phyloP scores from a whole-genome alignment of 495 filamentous ascomycete genomes.

The Penicillium dipodomyicola region DNA sequence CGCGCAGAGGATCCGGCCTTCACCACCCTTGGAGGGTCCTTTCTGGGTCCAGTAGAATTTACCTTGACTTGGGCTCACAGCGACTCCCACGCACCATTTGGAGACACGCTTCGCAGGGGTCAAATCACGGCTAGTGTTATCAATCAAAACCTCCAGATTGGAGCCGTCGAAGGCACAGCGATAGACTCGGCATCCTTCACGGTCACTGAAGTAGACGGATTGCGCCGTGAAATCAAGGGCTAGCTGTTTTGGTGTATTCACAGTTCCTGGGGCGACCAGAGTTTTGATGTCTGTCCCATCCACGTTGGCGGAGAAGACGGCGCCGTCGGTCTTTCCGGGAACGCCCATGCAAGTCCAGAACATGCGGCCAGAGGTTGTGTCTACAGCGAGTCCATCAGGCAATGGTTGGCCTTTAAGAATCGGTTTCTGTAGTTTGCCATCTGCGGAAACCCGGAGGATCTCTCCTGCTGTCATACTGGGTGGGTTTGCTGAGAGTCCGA shows the following conservation, averaged over 20 bases:
- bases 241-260: slow-evolving; percentile 56
- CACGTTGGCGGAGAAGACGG: slow-evolving; percentile 39
- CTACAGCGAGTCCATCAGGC: slow-evolving; percentile 50
- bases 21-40: slow-evolving; percentile 46
- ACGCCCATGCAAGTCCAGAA: slow-evolving; percentile 55
- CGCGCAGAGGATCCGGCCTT: slow-evolving; percentile 50
- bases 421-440: slow-evolving; percentile 15
- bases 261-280: slow-evolving; percentile 32
- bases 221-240: slow-evolving; percentile 28
- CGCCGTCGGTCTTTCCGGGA: slow-evolving; percentile 40
- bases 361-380: slow-evolving; percentile 30
- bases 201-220: slow-evolving; percentile 53
- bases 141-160: slow-evolving; percentile 39
- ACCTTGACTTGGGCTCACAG: slow-evolving; percentile 26
- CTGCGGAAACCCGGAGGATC: slow-evolving; percentile 22
- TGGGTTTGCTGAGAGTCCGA: slow-evolving; percentile 25
- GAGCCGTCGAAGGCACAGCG: slow-evolving; percentile 47
- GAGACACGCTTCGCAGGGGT: slow-evolving; percentile 19
- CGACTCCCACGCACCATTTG: slow-evolving; percentile 35
- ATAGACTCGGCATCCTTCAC: slow-evolving; percentile 49
- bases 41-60: slow-evolving; percentile 59
- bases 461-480: slow-evolving; percentile 20
- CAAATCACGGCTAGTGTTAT: slow-evolving; percentile 22
- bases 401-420: slow-evolving; percentile 31
- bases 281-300: slow-evolving; percentile 37